phyloP scores from a whole-genome alignment of 129 eudicot genomes.

The Flaveria robusta region DNA sequence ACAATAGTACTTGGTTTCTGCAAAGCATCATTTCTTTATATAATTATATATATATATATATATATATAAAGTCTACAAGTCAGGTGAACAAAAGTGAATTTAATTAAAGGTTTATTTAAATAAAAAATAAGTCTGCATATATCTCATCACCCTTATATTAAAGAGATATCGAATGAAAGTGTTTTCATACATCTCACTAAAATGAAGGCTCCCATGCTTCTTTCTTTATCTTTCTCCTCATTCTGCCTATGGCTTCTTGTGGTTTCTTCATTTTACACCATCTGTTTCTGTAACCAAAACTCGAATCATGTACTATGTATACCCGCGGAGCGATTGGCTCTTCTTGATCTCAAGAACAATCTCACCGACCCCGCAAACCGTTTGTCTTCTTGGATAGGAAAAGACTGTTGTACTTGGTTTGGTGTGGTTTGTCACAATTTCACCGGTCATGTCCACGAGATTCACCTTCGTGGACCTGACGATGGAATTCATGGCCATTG shows the following conservation, averaged over 20 bases:
- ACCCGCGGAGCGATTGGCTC: constrained; percentile 6
- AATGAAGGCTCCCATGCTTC: neutral
- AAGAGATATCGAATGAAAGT: neutral
- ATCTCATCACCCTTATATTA: too few relatives aligned
- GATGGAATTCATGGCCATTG: neutral
- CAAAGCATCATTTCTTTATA: too few relatives aligned
- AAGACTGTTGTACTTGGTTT: neutral
- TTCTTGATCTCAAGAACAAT: constrained; percentile 10
- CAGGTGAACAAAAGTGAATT: too few relatives aligned
- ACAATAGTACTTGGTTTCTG: too few relatives aligned
- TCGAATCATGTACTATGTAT: neutral
- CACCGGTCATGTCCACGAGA: neutral
- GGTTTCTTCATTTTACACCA: constrained; percentile 16
- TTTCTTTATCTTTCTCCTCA: neutral
- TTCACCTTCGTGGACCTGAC: neutral
- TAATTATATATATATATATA: too few relatives aligned
- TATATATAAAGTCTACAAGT: too few relatives aligned
- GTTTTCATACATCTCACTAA: neutral
- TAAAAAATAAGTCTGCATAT: too few relatives aligned
- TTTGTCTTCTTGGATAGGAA: constrained; percentile 19
- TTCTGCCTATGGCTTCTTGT: neutral
- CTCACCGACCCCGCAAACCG: constrained; percentile 6
- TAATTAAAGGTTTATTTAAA: too few relatives aligned
- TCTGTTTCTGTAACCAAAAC: constrained; percentile 14
- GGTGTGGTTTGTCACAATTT: neutral